Evolutionary conservation across 225 moss, liverwort and hornwort species (phyloP), one percentile per base, ranked within the genome.

Genomic region (Rhytidiadelphus loreus): DNA sequence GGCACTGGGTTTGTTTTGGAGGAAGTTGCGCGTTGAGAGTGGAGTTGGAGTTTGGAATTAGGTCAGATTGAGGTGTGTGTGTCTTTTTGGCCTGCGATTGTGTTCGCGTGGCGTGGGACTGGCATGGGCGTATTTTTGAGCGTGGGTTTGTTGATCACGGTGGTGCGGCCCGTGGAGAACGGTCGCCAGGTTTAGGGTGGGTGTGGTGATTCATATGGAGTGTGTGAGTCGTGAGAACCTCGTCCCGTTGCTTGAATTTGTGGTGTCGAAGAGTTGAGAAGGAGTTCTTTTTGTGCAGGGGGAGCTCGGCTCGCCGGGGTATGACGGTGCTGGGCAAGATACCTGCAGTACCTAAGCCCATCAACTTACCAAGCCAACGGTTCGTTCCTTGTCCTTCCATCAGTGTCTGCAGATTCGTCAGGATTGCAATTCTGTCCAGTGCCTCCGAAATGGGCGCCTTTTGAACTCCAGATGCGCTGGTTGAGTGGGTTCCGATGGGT

Each of bases 251-350:
- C 18, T 32, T 16, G 32, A 26, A 4, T n/a, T 55, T 22, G 43
- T 24, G 48, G 37, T 58, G 43, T 62, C 16, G 12, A 41, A 55
- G 75, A 79, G 50, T 75, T 90, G 83, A 83, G 39, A 11, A 37
- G 86, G 39, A 43, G 57, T 39, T 84, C 1, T 8, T 2, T 73
- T 11, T 90, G 88, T 90, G 88, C 96, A 99, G 99, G 93, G 95
- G 95, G 92, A 93, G 85, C 90, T 95, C 96, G 91, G 95, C 92
- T 89, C 96, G 99, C 90, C 94, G 99, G 96, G 96, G 96, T 86
- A 96, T 99, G 97, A 95, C 95, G 77, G 97, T 97, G 89, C 94
- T 99, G 80, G 99, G 99, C 85, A 99, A 97, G 90, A 98, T 98
- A 92, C 97, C 97, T 89, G 93, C 96, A 81, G 99, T 96, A 72